phyloP scores from a whole-genome alignment of 2,329 filamentous ascomycete genomes.

The Periglandula ipomoeae region DNA sequence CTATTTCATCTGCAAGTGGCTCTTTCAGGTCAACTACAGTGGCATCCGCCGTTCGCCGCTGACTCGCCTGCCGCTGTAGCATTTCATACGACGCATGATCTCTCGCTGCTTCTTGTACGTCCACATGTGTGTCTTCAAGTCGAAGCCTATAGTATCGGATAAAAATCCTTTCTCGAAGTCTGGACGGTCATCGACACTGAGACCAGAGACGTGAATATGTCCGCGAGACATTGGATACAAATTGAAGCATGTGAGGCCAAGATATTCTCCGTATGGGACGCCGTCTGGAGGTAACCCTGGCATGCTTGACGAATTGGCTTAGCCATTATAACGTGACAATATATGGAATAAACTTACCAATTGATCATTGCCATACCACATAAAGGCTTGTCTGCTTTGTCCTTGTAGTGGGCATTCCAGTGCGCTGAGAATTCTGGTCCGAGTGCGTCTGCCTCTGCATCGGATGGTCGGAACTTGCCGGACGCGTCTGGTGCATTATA shows the following conservation, averaged over 20 bases:
- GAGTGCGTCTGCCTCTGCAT: slow-evolving; percentile 40
- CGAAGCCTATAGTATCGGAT: slow-evolving; percentile 36
- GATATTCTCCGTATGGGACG: background rate
- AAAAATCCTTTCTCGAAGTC: slow-evolving; percentile 50
- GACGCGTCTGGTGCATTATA: slow-evolving; percentile 50
- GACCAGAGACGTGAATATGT: slow-evolving; percentile 42
- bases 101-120: slow-evolving; percentile 53
- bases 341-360: too few relatives aligned
- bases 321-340: too few relatives aligned
- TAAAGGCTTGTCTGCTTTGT: slow-evolving; percentile 35
- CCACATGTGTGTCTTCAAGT: slow-evolving; percentile 50
- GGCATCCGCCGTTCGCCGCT: too few relatives aligned
- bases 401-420: slow-evolving; percentile 47
- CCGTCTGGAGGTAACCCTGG: background rate
- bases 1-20: background rate
- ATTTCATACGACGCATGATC: slow-evolving; percentile 43
- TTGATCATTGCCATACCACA: too few relatives aligned
- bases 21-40: background rate
- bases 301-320: too few relatives aligned
- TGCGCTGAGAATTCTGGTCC: slow-evolving; percentile 41
- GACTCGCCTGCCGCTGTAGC: slow-evolving; percentile 35
- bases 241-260: slow-evolving; percentile 35
- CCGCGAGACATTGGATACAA: slow-evolving; percentile 44
- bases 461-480: slow-evolving; percentile 45
- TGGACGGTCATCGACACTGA: slow-evolving; percentile 27